Percentiles rank a stretch among this genome's conserved stretches.
These are phyloP conservation scores for Bothriochloa decipiens DNA, from an alignment of 176 grass and related monocot species.

Conservation along the genomic window DNA sequence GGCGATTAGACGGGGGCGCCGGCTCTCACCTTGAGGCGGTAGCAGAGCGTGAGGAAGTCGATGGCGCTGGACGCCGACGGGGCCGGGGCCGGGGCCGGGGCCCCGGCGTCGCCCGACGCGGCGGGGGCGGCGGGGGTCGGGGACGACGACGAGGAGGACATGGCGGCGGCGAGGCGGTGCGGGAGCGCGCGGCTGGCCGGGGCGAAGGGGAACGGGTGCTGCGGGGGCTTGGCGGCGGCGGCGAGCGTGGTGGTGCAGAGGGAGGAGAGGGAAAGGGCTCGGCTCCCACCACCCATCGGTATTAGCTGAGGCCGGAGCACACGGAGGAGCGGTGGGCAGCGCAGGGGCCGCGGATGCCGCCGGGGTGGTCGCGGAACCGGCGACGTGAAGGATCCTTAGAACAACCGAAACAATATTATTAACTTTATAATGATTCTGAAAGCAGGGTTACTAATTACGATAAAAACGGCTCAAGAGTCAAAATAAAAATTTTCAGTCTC, in stretches of 20 bases:
- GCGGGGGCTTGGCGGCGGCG: slow-evolving; percentile 31
- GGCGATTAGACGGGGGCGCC: not conserved
- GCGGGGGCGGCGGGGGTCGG: slow-evolving; percentile 6
- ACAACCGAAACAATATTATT: no score
- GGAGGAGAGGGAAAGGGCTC: slow-evolving; percentile 62
- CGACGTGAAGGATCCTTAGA: no score
- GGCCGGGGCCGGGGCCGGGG: not conserved
- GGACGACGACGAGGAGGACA: slow-evolving; percentile 61
- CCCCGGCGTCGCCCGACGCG: slow-evolving; percentile 11
- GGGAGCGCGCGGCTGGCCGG: slow-evolving; percentile 19
- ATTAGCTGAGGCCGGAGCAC: not conserved
- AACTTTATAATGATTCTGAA: no score
- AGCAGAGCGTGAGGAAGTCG: slow-evolving; percentile 96
- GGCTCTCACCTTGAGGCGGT: slow-evolving; percentile 81
- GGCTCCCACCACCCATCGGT: slow-evolving; percentile 69
- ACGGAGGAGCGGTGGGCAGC: slow-evolving; percentile 24
- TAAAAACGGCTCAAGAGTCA: no score
- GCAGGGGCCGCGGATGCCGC: slow-evolving; percentile 36
- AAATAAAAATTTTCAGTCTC: no score
- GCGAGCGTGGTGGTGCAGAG: slow-evolving; percentile 54
- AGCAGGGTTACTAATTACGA: no score
- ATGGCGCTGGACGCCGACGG: slow-evolving; percentile 65
- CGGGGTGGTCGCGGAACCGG: slow-evolving; percentile 28
- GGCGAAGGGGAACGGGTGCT: slow-evolving; percentile 33
- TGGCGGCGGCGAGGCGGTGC: slow-evolving; percentile 45